phyloP scores from a whole-genome alignment of 2,329 filamentous ascomycete species.

The Aspergillus niger region DNA sequence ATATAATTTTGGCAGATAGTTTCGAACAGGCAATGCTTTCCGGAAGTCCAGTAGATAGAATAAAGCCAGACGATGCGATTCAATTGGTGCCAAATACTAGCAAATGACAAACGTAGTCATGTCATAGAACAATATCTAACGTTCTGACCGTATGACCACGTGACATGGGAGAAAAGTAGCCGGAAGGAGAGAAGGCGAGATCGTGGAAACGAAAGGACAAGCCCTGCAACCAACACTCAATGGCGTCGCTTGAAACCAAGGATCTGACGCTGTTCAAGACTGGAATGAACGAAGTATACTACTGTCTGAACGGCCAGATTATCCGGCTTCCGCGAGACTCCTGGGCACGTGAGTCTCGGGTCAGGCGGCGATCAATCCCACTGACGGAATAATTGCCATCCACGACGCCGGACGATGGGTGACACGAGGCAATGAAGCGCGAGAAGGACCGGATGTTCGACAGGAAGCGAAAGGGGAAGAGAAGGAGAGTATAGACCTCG shows the following conservation, averaged over 20 bases:
- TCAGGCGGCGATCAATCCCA: not conserved
- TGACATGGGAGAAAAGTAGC: not conserved
- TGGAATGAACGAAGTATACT: not conserved
- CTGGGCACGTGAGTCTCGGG: conserved; percentile 6
- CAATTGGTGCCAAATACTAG: conserved; percentile 1
- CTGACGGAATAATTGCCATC: conserved; percentile 13
- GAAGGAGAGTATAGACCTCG: conserved; percentile 1
- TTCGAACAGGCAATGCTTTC: not conserved
- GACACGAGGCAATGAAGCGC: not conserved
- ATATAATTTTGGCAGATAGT: not conserved
- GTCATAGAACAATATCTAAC: not conserved
- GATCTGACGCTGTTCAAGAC: not conserved
- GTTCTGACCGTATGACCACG: not conserved
- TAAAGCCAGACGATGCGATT: not conserved
- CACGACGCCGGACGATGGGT: conserved; percentile 2
- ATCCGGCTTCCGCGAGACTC: conserved; percentile 6
- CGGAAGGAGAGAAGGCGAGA: not conserved
- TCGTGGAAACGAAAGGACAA: not conserved
- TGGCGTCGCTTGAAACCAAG: not conserved
- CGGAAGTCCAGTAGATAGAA: not conserved
- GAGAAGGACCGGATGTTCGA: conserved; percentile 3
- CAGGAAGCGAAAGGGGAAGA: not conserved
- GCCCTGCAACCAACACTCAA: not conserved
- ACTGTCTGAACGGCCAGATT: conserved; percentile 5
- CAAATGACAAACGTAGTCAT: not conserved